Evolutionary conservation across 1,139 yeast genomes (phyloP).

Genomic region (Meyerozyma carpophila): DNA sequence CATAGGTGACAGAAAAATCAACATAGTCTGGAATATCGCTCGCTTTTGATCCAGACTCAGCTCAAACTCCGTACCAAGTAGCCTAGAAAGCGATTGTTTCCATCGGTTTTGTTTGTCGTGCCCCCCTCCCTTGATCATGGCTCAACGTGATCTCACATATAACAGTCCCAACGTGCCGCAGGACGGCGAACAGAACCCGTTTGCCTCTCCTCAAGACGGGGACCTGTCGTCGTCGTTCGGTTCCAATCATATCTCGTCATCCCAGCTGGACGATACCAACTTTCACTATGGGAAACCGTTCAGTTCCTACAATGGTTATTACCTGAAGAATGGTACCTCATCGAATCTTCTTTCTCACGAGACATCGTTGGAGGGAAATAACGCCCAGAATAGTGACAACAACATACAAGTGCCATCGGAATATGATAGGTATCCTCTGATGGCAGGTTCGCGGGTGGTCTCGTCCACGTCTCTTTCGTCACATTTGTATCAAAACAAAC

Average conservation of each 20-base stretch:
- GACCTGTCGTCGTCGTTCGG: slow-evolving; percentile 8
- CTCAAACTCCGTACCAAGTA: background rate
- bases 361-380: slow-evolving; percentile 13
- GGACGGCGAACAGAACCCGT: slow-evolving; percentile 12
- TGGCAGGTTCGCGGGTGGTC: slow-evolving; percentile 13
- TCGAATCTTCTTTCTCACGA: slow-evolving; percentile 32
- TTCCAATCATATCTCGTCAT: slow-evolving; percentile 10
- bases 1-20: background rate
- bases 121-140: slow-evolving; percentile 13
- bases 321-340: slow-evolving; percentile 38
- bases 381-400: slow-evolving; percentile 4
- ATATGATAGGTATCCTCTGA: slow-evolving; percentile 15
- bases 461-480: slow-evolving; percentile 9
- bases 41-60: background rate
- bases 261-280: slow-evolving; percentile 14
- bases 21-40: background rate
- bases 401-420: slow-evolving; percentile 10
- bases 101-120: too few relatives aligned
- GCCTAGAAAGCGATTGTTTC: too few relatives aligned
- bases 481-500: background rate
- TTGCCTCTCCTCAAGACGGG: slow-evolving; percentile 9
- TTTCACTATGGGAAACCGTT: slow-evolving; percentile 35
- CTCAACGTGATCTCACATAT: slow-evolving; percentile 33
- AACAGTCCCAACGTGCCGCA: slow-evolving; percentile 16
- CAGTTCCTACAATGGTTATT: slow-evolving; percentile 41